Evolutionary conservation across 352 stramenopile species (phyloP).

Genomic region (Phytopythium vexans): DNA sequence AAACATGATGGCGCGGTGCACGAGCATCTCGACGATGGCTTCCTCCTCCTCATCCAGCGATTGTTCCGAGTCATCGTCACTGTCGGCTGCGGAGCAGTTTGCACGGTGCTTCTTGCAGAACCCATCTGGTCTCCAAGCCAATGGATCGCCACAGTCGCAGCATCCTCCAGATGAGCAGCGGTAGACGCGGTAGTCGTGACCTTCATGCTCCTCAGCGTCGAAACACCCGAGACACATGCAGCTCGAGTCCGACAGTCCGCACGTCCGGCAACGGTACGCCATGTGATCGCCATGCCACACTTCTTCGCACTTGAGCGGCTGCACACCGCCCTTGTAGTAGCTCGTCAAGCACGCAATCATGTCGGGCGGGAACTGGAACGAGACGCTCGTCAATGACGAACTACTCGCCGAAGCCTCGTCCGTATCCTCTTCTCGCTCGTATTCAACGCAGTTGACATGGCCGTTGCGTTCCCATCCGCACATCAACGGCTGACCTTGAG

Average conservation of each 20-base stretch:
- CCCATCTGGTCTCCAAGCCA: slow-evolving; percentile 72
- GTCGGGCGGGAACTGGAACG: slow-evolving; percentile 26
- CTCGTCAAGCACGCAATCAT: slow-evolving; percentile 48
- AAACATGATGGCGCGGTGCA: slow-evolving; percentile 43
- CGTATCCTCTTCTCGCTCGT: slow-evolving; percentile 25
- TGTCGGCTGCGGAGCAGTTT: slow-evolving; percentile 2
- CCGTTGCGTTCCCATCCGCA: slow-evolving; percentile 18
- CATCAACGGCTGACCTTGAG: not conserved
- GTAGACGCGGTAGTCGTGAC: slow-evolving; percentile 82
- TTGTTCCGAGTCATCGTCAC: not conserved
- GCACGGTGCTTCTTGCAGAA: slow-evolving; percentile 74
- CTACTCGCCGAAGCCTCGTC: not conserved
- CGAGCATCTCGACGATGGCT: slow-evolving; percentile 33
- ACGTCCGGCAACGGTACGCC: slow-evolving; percentile 80
- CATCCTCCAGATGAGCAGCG: slow-evolving; percentile 76
- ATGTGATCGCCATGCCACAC: slow-evolving; percentile 89
- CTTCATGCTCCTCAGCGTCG: slow-evolving; percentile 72
- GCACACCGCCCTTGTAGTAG: slow-evolving; percentile 51
- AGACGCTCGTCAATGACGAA: slow-evolving; percentile 8
- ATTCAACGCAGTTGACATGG: slow-evolving; percentile 25
- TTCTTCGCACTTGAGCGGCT: slow-evolving; percentile 79
- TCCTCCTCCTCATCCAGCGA: slow-evolving; percentile 2
- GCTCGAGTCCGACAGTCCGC: slow-evolving; percentile 80
- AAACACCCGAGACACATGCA: slow-evolving; percentile 86
- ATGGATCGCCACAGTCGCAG: slow-evolving; percentile 77